Evolutionary conservation across 768 basidiomycete species (phyloP).

Genomic region (Holtermanniella nyarrowii): DNA sequence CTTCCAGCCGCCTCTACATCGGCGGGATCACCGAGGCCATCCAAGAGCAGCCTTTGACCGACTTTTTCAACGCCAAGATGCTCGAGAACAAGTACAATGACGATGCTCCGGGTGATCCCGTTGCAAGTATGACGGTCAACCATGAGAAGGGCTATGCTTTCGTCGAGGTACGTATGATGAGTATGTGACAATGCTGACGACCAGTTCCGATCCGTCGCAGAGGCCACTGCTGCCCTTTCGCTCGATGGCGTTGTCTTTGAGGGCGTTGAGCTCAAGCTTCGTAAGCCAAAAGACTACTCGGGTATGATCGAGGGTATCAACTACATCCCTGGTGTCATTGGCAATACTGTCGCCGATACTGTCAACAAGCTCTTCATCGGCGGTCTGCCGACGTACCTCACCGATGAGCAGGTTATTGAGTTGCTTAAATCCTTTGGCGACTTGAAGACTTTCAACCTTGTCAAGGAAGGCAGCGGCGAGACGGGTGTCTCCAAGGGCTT

Average conservation of each 20-base stretch:
- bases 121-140: conserved; percentile 88
- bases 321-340: conserved; percentile 86
- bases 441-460: conserved; percentile 93
- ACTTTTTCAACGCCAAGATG: conserved; percentile 97
- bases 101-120: conserved; percentile 60
- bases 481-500: conserved; percentile 93
- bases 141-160: conserved; percentile 99
- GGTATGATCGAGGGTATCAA: conserved; percentile 57
- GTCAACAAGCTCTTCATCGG: conserved; percentile 98
- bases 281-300: conserved; percentile 93
- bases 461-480: conserved; percentile 66
- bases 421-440: conserved; percentile 94
- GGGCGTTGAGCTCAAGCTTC: conserved; percentile 90
- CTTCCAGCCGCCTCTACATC: conserved; percentile 88
- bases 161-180: conserved; percentile 61
- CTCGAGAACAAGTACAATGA: conserved; percentile 49
- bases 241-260: conserved; percentile 96
- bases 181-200: not conserved
- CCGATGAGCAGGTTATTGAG: conserved; percentile 98
- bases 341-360: conserved; percentile 90
- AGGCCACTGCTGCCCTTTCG: conserved; percentile 91
- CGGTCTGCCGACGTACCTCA: conserved; percentile 86
- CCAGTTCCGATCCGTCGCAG: conserved; percentile 93
- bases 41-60: conserved; percentile 79
- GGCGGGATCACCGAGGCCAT: conserved; percentile 92